Evolutionary conservation across 78 protist species (phyloP), one percentile per base, ranked within the genome.

Genomic region (Tieghemostelium lacteum): DNA sequence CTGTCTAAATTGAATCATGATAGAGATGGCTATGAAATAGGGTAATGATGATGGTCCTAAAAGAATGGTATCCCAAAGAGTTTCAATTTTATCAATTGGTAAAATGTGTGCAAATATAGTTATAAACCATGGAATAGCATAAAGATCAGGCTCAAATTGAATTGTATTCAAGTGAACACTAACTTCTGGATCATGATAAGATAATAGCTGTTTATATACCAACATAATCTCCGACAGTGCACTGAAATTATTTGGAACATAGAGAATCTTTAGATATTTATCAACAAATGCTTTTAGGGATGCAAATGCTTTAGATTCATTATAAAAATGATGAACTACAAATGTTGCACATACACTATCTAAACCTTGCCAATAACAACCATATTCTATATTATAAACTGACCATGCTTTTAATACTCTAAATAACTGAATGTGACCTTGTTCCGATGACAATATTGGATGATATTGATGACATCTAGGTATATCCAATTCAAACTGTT

Each of bases 391-490:
- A 54, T 88, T 75, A 10, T 58, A 36, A 36, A 49, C 29, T 24
- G 93, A 57, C 94, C 94, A 94, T 14, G 87, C 94, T 39, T 94
- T 96, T 36, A 94, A 58, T 5, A 94, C 36, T 14, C 92, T 52
- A 42, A 39, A 71, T 24, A 74, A 22, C 58, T 75, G 86, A 3
- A 4, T 1, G 50, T 75, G 95, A 65, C 93, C 98, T 14, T 22
- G 65, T 19, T 87, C 60, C 10, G 95, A 57, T 2, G 95, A 61
- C 33, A 96, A 62, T 4, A 86, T 16, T 26, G 66, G 62, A 78
- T 93, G 70, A 80, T 96, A 96, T 58, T 96, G 98, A 45, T 96
- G 98, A 57, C 98, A 96, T 20, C 98, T 78, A 26, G 97, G 98
- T 26, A 96, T 92, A 89, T 96, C 98, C 33, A 94, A 73, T 29